These are phyloP conservation scores for Pestalotiopsis sp. DNA, from an alignment of 2,329 filamentous ascomycete species.

Conservation along the genomic window DNA sequence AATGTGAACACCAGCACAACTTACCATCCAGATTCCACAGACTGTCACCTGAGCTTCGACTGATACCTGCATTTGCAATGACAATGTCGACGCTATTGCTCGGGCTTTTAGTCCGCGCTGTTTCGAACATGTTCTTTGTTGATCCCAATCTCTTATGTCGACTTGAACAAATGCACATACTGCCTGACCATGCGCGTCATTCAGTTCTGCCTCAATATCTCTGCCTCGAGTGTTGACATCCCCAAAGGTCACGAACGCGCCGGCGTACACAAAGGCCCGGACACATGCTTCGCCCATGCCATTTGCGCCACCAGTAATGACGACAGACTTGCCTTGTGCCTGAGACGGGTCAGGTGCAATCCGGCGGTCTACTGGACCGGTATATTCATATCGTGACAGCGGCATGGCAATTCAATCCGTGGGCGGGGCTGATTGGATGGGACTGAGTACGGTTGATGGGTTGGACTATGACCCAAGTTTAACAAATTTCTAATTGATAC, in stretches of 20 bases:
- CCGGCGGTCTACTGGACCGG: constrained; percentile 37
- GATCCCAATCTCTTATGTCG: constrained; percentile 45
- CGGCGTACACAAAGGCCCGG: constrained; percentile 35
- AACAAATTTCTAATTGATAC: neutral
- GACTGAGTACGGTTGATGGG: neutral
- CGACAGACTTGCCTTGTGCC: constrained; percentile 45
- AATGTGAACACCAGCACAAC: neutral
- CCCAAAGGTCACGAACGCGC: constrained; percentile 43
- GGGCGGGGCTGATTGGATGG: neutral
- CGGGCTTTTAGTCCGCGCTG: constrained; percentile 37
- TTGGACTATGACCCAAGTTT: neutral
- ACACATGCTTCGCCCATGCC: constrained; percentile 42
- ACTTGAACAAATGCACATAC: constrained; percentile 39
- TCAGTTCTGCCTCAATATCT: constrained; percentile 34
- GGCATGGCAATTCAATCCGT: constrained; percentile 7
- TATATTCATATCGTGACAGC: constrained; percentile 30
- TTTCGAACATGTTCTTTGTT: constrained; percentile 44
- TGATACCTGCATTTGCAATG: constrained; percentile 50
- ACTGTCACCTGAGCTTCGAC: constrained; percentile 36
- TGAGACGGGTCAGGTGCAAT: constrained; percentile 36
- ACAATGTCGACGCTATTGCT: constrained; percentile 45
- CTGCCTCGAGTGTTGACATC: constrained; percentile 39
- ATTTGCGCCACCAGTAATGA: constrained; percentile 50
- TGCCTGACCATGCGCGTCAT: constrained; percentile 20
- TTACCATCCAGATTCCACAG: constrained; percentile 40